Evolutionary conservation across 2,329 filamentous ascomycete genomes (phyloP).

Genomic region (Monosporascus sp.): DNA sequence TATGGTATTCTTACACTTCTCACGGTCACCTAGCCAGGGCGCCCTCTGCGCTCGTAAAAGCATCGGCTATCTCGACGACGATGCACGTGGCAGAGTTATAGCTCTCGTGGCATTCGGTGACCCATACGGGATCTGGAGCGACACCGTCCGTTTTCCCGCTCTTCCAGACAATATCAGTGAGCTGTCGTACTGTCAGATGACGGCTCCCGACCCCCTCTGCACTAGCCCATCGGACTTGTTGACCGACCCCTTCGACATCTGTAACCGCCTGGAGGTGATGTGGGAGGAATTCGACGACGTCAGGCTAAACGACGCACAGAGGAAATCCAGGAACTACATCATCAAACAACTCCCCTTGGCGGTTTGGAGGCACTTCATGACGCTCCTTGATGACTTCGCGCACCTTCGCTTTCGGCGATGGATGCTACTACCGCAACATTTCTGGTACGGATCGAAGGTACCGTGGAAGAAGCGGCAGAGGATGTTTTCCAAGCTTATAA

Average conservation of each 20-base stretch:
- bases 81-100: constrained; percentile 7
- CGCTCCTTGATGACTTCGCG: constrained; percentile 8
- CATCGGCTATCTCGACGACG: constrained; percentile 8
- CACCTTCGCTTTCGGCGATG: constrained; percentile 10
- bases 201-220: constrained; percentile 12
- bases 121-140: constrained; percentile 10
- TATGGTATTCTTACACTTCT: background rate
- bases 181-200: constrained; percentile 11
- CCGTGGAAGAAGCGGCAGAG: background rate
- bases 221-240: constrained; percentile 7
- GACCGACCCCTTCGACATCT: constrained; percentile 6
- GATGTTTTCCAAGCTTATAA: background rate
- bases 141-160: constrained; percentile 7
- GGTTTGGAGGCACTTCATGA: constrained; percentile 4
- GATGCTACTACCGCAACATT: constrained; percentile 15
- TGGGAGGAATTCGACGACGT: constrained; percentile 9
- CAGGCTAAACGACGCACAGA: constrained; percentile 11
- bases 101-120: constrained; percentile 14
- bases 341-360: constrained; percentile 9
- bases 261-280: constrained; percentile 7
- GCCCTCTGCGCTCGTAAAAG: constrained; percentile 14
- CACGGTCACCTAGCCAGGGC: constrained; percentile 8
- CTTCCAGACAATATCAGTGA: constrained; percentile 4
- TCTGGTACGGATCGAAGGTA: constrained; percentile 16
- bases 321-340: constrained; percentile 4